These are phyloP conservation scores for Verticillium nonalfalfae DNA, from an alignment of 2,329 filamentous ascomycete genomes.

Conservation along the genomic window DNA sequence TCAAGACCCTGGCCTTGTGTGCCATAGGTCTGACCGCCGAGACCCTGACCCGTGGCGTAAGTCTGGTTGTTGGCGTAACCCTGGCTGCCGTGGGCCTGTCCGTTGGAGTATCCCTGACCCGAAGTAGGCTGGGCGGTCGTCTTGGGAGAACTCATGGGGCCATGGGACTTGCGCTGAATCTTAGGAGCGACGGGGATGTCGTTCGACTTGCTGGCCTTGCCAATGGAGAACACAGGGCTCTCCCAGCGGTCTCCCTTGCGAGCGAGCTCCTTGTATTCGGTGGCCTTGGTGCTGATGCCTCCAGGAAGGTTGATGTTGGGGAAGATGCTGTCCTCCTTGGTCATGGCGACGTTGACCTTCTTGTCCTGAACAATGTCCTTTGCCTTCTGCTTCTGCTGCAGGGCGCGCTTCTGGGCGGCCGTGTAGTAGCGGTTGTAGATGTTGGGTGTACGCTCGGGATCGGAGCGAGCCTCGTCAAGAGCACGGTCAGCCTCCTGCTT, in stretches of 20 bases:
- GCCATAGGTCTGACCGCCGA: background rate
- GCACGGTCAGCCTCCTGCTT: constrained; percentile 78
- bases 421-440: constrained; percentile 80
- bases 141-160: constrained; percentile 3
- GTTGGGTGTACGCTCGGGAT: constrained; percentile 70
- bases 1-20: background rate
- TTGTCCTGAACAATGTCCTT: constrained; percentile 54
- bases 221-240: constrained; percentile 87
- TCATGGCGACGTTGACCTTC: constrained; percentile 77
- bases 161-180: constrained; percentile 40
- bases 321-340: constrained; percentile 85
- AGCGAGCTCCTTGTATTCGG: constrained; percentile 85
- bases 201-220: constrained; percentile 64
- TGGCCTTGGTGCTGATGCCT: constrained; percentile 88
- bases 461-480: constrained; percentile 54
- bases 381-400: constrained; percentile 74
- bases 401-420: constrained; percentile 66
- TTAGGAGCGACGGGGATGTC: constrained; percentile 59
- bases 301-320: constrained; percentile 78
- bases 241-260: constrained; percentile 90
- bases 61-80: background rate
- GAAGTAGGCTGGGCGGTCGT: background rate
- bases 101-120: background rate
- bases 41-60: background rate
- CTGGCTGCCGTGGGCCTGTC: background rate